These are phyloP conservation scores for Penicillium bovifimosum DNA, from an alignment of 495 filamentous ascomycete species.

Conservation along the genomic window DNA sequence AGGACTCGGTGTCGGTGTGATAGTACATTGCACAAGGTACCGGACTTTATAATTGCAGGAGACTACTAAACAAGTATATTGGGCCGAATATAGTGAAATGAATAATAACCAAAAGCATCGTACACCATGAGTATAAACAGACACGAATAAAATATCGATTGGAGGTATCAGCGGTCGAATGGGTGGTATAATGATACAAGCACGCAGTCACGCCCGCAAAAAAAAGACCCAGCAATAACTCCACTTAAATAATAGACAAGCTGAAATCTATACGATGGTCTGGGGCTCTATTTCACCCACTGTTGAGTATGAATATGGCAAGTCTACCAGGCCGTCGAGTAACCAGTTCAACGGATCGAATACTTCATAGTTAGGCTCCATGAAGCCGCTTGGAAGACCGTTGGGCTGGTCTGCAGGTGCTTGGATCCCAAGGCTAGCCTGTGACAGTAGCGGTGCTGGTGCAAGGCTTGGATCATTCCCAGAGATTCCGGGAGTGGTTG, in stretches of 20 bases:
- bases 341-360: constrained; percentile 91
- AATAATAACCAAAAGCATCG: not conserved
- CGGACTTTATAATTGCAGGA: constrained; percentile 7
- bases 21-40: constrained; percentile 2
- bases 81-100: not conserved
- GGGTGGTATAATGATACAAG: constrained; percentile 31
- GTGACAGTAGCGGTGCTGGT: constrained; percentile 36
- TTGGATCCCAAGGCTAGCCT: constrained; percentile 30
- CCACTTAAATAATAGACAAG: constrained; percentile 5
- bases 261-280: constrained; percentile 27
- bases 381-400: constrained; percentile 48
- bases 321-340: constrained; percentile 76
- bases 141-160: constrained; percentile 8
- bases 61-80: not conserved
- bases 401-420: constrained; percentile 27
- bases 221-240: constrained; percentile 7
- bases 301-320: constrained; percentile 56
- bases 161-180: constrained; percentile 21
- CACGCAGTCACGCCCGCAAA: constrained; percentile 15
- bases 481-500: constrained; percentile 33
- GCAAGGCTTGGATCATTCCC: constrained; percentile 45
- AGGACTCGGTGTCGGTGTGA: constrained; percentile 4
- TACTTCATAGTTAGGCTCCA: constrained; percentile 68
- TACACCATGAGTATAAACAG: constrained; percentile 9
- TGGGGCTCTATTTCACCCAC: constrained; percentile 39